Evolutionary conservation across 31 red algal genomes (phyloP).

Genomic region (Asparagopsis taxiformis): DNA sequence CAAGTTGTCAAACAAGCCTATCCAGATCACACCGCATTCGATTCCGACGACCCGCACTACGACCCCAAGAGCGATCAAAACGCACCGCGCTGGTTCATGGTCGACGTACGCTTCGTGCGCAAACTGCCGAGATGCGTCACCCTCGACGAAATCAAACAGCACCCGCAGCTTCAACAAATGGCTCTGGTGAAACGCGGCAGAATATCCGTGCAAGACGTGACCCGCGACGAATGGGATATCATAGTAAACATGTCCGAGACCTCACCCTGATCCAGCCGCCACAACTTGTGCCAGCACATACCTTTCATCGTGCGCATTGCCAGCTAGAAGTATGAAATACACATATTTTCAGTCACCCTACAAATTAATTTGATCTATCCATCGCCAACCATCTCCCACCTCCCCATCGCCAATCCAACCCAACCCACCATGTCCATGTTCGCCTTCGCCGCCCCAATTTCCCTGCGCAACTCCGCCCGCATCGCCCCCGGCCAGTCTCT

Average conservation of each 20-base stretch:
- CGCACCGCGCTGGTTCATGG: slow-evolving; percentile 80
- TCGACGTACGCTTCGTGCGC: slow-evolving; percentile 74
- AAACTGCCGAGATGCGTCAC: slow-evolving; percentile 47
- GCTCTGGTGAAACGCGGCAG: slow-evolving; percentile 59
- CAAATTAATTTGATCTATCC: too few species aligned
- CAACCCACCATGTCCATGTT: neutral
- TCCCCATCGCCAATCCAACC: neutral
- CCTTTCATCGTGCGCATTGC: too few species aligned
- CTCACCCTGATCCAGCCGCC: too few species aligned
- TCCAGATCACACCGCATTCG: slow-evolving; percentile 88
- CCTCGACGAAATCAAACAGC: slow-evolving; percentile 66
- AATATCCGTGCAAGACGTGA: slow-evolving; percentile 73
- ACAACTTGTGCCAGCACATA: too few species aligned
- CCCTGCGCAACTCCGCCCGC: neutral
- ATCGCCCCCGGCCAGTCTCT: neutral
- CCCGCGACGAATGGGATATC: slow-evolving; percentile 48
- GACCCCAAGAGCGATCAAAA: slow-evolving; percentile 69
- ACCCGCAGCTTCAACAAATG: slow-evolving; percentile 61
- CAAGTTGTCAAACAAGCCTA: slow-evolving; percentile 64
- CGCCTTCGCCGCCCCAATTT: neutral
- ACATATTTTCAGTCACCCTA: too few species aligned
- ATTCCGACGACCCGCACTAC: slow-evolving; percentile 50
- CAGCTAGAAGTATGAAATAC: too few species aligned
- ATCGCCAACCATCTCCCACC: neutral
- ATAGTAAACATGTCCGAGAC: slow-evolving; percentile 35